Base-by-base conservation (phyloP, 83 land plant genomes). In the Picea mariana region DNA sequence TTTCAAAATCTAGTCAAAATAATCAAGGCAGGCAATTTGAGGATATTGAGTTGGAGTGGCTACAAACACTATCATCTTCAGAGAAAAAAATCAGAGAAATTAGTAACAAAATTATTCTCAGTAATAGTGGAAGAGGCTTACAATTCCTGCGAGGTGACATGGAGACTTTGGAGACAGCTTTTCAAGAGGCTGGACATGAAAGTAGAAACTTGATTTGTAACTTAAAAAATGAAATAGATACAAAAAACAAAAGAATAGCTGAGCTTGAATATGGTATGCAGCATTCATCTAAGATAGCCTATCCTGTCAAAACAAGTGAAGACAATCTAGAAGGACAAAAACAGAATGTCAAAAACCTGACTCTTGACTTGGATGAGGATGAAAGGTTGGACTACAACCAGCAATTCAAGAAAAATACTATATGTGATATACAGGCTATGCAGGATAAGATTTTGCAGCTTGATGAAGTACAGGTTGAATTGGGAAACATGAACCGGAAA, bases 1-100 rank as follows among this genome's bases (percentile, higher is more conserved):
- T 31, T 77, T 11, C 21, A 60, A 77, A 2, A 16, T 77, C 58
- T 77, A 16, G 34, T 55, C 63, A 77, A 24, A 59, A 55, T 24
- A 58, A 77, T 58, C 20, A 58, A 31, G 21, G 1, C 9, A 58
- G 40, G 23, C 20, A 18, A 15, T 77, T 17, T 15, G 27, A 59
- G 79, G 63, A 77, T 77, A 31, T 60, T 44, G 64, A 77, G 42
- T 59, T 27, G 64, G 79, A 77, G 18, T 77, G 79, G 79, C 62
- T 77, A 60, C 42, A 59, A 60, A 77, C 55, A 7, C 17, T 77
- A 31, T 77, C 63, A 27, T 77, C 62, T 77, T 77, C 79, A 60
- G 79, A 77, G 64, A 34, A 26, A 61, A 77, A 58, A 58, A 26
- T 59, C 42, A 77, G 63, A 59, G 79, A 27, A 60, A 58, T 77